Evolutionary conservation across 2,329 filamentous ascomycete species (phyloP), one percentile per base, ranked within the genome.

Genomic region (Penicillium janthinellum): DNA sequence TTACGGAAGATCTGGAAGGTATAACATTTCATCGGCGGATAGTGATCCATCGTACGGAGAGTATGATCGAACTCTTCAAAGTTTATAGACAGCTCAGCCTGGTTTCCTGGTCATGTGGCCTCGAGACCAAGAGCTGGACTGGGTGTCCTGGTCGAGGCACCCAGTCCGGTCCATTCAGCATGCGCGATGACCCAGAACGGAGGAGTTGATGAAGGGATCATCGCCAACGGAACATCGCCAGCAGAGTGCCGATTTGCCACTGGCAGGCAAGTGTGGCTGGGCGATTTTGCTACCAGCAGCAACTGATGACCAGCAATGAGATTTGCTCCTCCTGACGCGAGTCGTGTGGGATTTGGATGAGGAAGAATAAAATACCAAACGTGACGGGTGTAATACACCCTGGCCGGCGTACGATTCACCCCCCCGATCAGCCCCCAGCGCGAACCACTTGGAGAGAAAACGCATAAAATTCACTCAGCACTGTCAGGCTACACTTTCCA

Each of bases 231-330:
- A 38, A 50, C n/a, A 20, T 25, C 48, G 48, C 28, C 35, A 51
- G 49, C 34, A 17, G 45, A 15, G 25, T 55, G 51, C 42, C 54
- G 60, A 54, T 50, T 64, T 41, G 62, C 62, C 60, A 62, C 60
- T 59, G 54, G 58, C 59, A 61, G 50, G 25, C 38, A 20, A 20
- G 45, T 42, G 20, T 20, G 20, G 22, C 6, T 28, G 14, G 25
- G 25, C n/a, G 6, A 20, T 20, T 31, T 31, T 31, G 28, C 28
- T n/a, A n/a, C 22, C 6, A 45, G n/a, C 42, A 28, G 11, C 44
- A 47, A 47, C 25, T 47, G 14, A 44, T 25, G 20, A 31, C 44
- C 44, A 47, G 22, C 12, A 22, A 25, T 8, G 5, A 5, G 11
- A 20, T 31, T 31, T 4, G 28, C 17, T 42, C 39, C 39, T 42